Conservation (phyloP, 306 rosid genomes). For the Malus domestica region ASM211411v1 NC_041805.1:34484001-34484500, state of each 20-base stretch:
- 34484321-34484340: background rate
- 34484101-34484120: constrained; percentile 52
- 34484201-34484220: constrained; percentile 51
- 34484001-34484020: constrained; percentile 77
- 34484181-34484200: constrained; percentile 40
- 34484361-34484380: background rate
- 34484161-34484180: constrained; percentile 51
- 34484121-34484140: constrained; percentile 62
- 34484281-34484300: background rate
- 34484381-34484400: background rate
- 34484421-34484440: background rate
- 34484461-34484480: constrained; percentile 6
- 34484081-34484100: constrained; percentile 97
- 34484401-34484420: background rate
- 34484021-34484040: constrained; percentile 99
- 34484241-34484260: constrained; percentile 51
- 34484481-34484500: background rate
- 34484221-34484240: constrained; percentile 76
- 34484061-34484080: constrained; percentile 87
- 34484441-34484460: background rate
- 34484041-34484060: constrained; percentile 87
- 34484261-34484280: constrained; percentile 1
- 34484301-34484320: background rate
- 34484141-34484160: constrained; percentile 56
- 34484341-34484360: background rate